A percentile compares a stretch with the other conserved stretches of the same genome.
phyloP scores from a whole-genome alignment of 306 rosid species.

The Dryas alaskensis region DNA sequence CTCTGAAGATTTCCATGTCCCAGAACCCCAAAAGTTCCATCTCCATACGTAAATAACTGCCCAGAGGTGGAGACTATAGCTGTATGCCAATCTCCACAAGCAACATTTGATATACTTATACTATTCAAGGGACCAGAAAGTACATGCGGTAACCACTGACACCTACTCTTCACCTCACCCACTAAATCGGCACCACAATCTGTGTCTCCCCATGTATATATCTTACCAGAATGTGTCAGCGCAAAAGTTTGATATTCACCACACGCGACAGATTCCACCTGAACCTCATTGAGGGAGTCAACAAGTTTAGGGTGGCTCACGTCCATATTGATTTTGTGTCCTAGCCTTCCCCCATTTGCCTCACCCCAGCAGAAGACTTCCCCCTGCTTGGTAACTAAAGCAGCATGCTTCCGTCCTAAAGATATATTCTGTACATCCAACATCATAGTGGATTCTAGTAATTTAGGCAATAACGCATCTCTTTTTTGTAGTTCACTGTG shows the following conservation, averaged over 20 bases:
- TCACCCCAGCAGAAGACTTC: conserved; percentile 91
- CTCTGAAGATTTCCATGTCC: conserved; percentile 69
- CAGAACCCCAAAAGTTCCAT: conserved; percentile 84
- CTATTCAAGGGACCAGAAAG: conserved; percentile 60
- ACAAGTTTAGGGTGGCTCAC: conserved; percentile 61
- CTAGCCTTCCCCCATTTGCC: conserved; percentile 66
- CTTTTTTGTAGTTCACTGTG: conserved; percentile 28
- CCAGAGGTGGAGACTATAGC: conserved; percentile 70
- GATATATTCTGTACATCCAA: conserved; percentile 64
- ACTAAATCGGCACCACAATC: conserved; percentile 39
- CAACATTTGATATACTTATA: conserved; percentile 41
- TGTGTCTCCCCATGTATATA: conserved; percentile 76
- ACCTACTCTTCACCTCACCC: conserved; percentile 38
- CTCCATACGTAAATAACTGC: conserved; percentile 70
- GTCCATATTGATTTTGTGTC: conserved; percentile 63
- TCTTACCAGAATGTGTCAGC: conserved; percentile 58
- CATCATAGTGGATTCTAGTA: conserved; percentile 63
- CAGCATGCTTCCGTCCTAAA: conserved; percentile 81
- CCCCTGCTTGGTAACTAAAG: conserved; percentile 73
- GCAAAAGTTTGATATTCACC: conserved; percentile 85
- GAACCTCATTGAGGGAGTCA: conserved; percentile 54
- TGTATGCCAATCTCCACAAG: conserved; percentile 94
- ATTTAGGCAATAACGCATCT: conserved; percentile 63
- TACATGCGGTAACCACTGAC: conserved; percentile 66
- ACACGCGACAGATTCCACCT: conserved; percentile 53